Conservation (phyloP, 2,329 filamentous ascomycete species). For the Arthrobotrys iridis region DNA sequence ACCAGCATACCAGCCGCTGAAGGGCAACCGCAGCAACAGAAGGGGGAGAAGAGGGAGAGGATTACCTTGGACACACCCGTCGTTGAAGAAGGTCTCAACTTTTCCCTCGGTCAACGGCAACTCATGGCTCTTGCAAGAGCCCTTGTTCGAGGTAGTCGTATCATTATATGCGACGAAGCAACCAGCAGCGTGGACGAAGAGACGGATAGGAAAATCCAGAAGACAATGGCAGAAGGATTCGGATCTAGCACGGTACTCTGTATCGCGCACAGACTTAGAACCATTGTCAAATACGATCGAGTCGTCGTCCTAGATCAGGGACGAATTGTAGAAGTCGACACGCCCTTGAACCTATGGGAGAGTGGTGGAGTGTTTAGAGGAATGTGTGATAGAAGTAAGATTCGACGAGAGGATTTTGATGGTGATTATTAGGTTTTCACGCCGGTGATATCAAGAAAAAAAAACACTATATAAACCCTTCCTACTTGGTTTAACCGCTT, state of each 20-base stretch:
- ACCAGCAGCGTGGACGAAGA: constrained; percentile 94
- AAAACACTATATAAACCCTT: too few species aligned
- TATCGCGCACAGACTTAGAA: constrained; percentile 90
- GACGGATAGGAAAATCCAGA: constrained; percentile 94
- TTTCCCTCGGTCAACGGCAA: constrained; percentile 92
- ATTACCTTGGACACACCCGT: constrained; percentile 86
- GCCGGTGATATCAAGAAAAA: too few species aligned
- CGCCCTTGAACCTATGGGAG: constrained; percentile 77
- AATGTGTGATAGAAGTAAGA: constrained; percentile 90
- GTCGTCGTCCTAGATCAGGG: constrained; percentile 97
- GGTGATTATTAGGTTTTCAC: not conserved
- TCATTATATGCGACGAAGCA: constrained; percentile 97
- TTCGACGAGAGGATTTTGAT: constrained; percentile 67
- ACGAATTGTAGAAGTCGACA: constrained; percentile 84
- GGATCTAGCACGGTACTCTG: constrained; percentile 86
- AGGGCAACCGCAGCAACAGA: constrained; percentile 57
- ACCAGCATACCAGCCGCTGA: constrained; percentile 57
- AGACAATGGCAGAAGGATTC: constrained; percentile 85
- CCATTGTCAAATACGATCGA: constrained; percentile 91
- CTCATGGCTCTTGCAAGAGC: constrained; percentile 93
- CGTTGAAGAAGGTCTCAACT: constrained; percentile 95
- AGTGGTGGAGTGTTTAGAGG: constrained; percentile 80
- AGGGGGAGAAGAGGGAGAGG: constrained; percentile 63
- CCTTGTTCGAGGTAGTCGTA: constrained; percentile 84
- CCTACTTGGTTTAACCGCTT: too few species aligned